Conservation (phyloP, 2,329 filamentous ascomycete genomes). For the Emmonsiellopsis sp. region DNA sequence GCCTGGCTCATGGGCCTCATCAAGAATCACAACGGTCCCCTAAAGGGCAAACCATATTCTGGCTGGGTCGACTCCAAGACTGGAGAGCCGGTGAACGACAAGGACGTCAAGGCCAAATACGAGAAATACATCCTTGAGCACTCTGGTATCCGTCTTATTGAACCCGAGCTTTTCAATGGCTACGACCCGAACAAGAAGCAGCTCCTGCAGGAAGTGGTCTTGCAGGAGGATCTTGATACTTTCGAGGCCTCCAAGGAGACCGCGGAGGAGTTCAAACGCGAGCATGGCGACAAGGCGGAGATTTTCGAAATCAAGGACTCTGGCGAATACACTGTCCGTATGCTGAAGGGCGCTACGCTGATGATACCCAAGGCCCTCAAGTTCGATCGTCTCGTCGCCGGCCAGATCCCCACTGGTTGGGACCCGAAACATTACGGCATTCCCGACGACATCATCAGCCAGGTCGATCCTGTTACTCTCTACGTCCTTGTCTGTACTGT, state of each 20-base stretch:
- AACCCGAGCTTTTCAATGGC: constrained; percentile 91
- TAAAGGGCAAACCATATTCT: constrained; percentile 94
- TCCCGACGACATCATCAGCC: constrained; percentile 92
- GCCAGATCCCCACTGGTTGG: constrained; percentile 95
- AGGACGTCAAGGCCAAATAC: constrained; percentile 95
- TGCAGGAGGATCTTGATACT: constrained; percentile 91
- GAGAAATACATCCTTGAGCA: constrained; percentile 96
- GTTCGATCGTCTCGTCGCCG: constrained; percentile 94
- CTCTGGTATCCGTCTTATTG: constrained; percentile 92
- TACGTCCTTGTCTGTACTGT: constrained; percentile 91
- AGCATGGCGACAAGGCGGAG: constrained; percentile 96
- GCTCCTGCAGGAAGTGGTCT: constrained; percentile 92
- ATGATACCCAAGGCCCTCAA: constrained; percentile 94
- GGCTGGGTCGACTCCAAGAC: constrained; percentile 93
- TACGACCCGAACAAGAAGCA: constrained; percentile 99
- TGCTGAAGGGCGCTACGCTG: constrained; percentile 91
- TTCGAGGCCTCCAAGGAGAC: constrained; percentile 98
- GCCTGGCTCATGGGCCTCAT: constrained; percentile 99
- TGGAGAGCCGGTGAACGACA: constrained; percentile 91
- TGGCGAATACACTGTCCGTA: constrained; percentile 85
- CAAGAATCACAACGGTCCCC: constrained; percentile 91
- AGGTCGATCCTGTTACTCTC: constrained; percentile 92
- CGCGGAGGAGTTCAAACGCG: constrained; percentile 90
- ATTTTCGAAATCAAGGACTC: constrained; percentile 91
- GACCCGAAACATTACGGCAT: constrained; percentile 93